These are phyloP conservation scores for Mucor circinelloides DNA, from an alignment of 371 early-diverging fungal species.

Conservation along the genomic window DNA sequence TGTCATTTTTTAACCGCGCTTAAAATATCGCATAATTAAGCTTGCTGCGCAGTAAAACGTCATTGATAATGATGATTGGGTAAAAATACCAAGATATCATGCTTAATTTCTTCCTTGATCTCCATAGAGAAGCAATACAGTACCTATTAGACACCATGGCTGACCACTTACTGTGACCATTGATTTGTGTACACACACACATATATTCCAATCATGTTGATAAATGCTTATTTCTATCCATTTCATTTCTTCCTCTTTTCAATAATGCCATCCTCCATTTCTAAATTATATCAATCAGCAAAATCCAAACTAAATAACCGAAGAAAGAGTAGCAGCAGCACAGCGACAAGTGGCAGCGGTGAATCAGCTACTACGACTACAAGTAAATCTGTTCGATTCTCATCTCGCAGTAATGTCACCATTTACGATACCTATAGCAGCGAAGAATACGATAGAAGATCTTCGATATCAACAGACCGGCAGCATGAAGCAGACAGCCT, in stretches of 20 bases:
- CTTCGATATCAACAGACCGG: conserved; percentile 1
- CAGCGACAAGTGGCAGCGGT: background rate
- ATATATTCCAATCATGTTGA: background rate
- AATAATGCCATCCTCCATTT: conserved; percentile 15
- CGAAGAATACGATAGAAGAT: conserved; percentile 27
- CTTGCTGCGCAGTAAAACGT: background rate
- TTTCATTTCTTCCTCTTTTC: background rate
- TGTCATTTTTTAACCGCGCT: background rate
- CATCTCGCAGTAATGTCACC: conserved; percentile 3
- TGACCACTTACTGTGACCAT: background rate
- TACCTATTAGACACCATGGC: background rate
- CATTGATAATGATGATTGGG: background rate
- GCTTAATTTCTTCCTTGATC: background rate
- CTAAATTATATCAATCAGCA: conserved; percentile 21
- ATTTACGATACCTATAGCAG: conserved; percentile 29
- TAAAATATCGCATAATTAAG: background rate
- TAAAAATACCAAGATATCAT: background rate
- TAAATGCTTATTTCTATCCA: background rate
- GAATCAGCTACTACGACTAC: background rate
- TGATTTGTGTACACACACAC: background rate
- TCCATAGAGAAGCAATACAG: background rate
- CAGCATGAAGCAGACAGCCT: conserved; percentile 15
- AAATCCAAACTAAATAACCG: conserved; percentile 7
- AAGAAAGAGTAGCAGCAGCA: conserved; percentile 10
- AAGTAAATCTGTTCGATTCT: conserved; percentile 26